Percentiles rank a stretch among this genome's conserved stretches.
These are phyloP conservation scores for Serendipita indica DNA, from an alignment of 768 basidiomycete species.

Conservation along the genomic window DNA sequence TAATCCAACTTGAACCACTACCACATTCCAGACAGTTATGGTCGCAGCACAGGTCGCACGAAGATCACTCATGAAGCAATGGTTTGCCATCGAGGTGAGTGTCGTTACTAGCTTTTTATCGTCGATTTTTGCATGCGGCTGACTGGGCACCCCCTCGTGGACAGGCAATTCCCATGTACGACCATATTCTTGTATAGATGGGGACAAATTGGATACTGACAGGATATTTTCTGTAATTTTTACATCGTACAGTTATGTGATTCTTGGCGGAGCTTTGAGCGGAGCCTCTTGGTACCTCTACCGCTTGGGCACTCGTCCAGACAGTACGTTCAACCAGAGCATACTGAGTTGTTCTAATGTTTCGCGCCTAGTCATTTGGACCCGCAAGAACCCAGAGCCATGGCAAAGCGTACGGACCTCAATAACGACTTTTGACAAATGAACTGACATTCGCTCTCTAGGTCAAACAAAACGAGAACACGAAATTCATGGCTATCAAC, in stretches of 20 bases:
- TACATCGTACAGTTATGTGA: background rate
- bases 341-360: background rate
- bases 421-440: background rate
- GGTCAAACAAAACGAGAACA: conserved; percentile 5
- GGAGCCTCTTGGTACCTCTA: conserved; percentile 8
- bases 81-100: conserved; percentile 9
- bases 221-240: background rate
- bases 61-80: background rate
- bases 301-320: background rate
- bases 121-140: too few species aligned
- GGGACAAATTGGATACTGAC: background rate
- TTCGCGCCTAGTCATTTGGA: background rate
- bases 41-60: conserved; percentile 1
- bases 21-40: background rate
- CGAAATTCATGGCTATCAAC: background rate
- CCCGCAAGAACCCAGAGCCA: conserved; percentile 3
- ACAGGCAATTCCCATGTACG: conserved; percentile 5
- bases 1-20: background rate
- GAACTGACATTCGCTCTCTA: background rate
- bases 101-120: background rate
- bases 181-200: background rate
- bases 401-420: conserved; percentile 1
- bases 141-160: background rate
- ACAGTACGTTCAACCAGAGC: background rate
- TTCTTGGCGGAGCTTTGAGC: background rate